Percentiles rank a stretch among this genome's conserved stretches.
These are phyloP conservation scores for Selaginella tamariscina DNA, from an alignment of 75 land plant genomes.

Conservation along the genomic window DNA sequence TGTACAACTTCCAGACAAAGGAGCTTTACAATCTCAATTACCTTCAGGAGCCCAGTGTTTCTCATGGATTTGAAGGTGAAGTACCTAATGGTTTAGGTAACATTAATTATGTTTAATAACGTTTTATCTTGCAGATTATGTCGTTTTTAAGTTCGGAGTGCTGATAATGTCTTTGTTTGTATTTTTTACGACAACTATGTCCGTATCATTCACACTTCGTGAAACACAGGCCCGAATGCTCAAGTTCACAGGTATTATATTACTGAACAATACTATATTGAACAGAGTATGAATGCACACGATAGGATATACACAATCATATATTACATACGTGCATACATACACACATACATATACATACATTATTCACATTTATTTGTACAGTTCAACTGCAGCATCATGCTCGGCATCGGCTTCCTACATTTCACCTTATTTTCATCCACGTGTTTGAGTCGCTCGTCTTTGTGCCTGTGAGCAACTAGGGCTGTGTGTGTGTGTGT, in stretches of 20 bases:
- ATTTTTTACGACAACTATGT: conserved; percentile 99
- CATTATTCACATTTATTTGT: no score
- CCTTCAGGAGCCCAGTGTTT: conserved; percentile 49
- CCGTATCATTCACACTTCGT: conserved; percentile 92
- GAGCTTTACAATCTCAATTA: conserved; percentile 78
- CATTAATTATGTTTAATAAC: conserved; percentile 1
- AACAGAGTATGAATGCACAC: not conserved
- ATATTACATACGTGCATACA: no score
- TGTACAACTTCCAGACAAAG: conserved; percentile 83
- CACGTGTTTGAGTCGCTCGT: conserved; percentile 98
- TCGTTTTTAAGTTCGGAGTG: conserved; percentile 91
- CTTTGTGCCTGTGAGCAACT: conserved; percentile 70
- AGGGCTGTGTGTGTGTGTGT: no score
- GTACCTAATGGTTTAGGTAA: not conserved
- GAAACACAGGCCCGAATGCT: conserved; percentile 99
- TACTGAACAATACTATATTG: not conserved
- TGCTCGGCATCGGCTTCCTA: conserved; percentile 94
- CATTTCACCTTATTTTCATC: conserved; percentile 89
- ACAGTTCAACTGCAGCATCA: conserved; percentile 99
- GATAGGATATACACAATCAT: no score
- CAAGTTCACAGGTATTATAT: conserved; percentile 74
- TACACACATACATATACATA: no score
- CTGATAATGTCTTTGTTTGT: conserved; percentile 97
- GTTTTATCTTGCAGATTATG: conserved; percentile 50
- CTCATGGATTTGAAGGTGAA: conserved; percentile 57